Evolutionary conservation across 1,139 yeast genomes (phyloP), one percentile per base, ranked within the genome.

Genomic region (Diutina ranongensis): DNA sequence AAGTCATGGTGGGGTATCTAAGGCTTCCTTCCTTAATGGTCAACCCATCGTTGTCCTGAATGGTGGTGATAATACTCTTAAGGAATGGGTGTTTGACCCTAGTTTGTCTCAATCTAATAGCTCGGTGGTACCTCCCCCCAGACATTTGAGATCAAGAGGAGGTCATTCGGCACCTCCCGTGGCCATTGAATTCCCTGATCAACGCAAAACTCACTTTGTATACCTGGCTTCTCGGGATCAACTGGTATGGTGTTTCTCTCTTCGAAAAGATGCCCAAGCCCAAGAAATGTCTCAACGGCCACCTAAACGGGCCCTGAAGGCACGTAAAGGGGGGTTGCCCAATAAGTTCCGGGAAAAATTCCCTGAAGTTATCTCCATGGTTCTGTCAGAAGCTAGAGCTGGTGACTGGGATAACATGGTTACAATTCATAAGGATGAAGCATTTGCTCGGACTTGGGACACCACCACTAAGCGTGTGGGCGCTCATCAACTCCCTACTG

Each of bases 141-240:
- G 98, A 59, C 80, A 83, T 51, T 71, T 94, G 55, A 78, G 98
- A 61, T 84, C 95, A 0, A 77, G 98, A 60, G 97, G 97, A 55
- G 99, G 99, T 13, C 98, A 94, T 61, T 80, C 96, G 3, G 83
- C 87, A 20, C 96, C 98, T 5, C 95, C 98, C 2, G 71, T 83
- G 1, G 64, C 78, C 12, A 80, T 94, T 45, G 69, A 72, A 34
- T 94, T 92, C 61, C 87, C 95, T 3, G 84, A 85, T 54, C 80
- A 76, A 54, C 76, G 78, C 18, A 81, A 78, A 51, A 80, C 95
- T 0, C 98, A 94, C 62, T 86, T 80, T 62, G 60, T 94, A 31
- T 72, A 86, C 48, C 85, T 96, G 51, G 95, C 94, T 3, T 86
- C 97, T 0, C 75, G 83, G 54, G 98, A 94, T 63, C 74, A 76